Conservation (phyloP, 176 grass and related monocot genomes). For the Tuctoria greenei region DNA sequence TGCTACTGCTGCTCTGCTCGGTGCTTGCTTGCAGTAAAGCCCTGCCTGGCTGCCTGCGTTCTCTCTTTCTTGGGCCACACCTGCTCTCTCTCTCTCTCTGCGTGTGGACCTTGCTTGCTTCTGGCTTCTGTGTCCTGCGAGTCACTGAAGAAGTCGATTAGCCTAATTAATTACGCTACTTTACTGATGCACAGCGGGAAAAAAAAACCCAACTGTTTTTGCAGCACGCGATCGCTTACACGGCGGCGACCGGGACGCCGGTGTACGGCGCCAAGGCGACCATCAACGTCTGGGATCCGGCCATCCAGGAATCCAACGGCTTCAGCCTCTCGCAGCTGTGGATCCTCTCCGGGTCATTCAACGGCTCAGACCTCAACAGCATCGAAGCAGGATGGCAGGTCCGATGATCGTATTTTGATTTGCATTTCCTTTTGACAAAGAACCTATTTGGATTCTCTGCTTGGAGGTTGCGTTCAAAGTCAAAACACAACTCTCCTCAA, state of each 20-base stretch:
- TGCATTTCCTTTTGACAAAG: background rate
- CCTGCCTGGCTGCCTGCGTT: background rate
- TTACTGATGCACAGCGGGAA: background rate
- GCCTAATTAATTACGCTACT: background rate
- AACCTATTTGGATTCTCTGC: too few relatives aligned
- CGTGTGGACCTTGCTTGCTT: background rate
- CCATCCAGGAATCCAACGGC: conserved; percentile 63
- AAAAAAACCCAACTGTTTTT: background rate
- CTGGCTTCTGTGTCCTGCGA: background rate
- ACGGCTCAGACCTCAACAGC: conserved; percentile 99
- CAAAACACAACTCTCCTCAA: too few relatives aligned
- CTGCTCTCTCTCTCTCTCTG: background rate
- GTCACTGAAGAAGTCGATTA: background rate
- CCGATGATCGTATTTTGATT: background rate
- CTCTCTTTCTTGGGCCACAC: background rate
- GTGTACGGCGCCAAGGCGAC: conserved; percentile 84
- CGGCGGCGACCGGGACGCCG: conserved; percentile 21
- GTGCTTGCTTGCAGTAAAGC: background rate
- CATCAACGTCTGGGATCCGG: conserved; percentile 93
- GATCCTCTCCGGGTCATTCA: conserved; percentile 94
- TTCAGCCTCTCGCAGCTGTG: conserved; percentile 97
- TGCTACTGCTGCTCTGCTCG: background rate
- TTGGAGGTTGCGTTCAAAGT: too few relatives aligned
- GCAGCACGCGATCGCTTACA: conserved; percentile 99
- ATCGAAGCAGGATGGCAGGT: conserved; percentile 99